A percentile compares a stretch with the other conserved stretches of the same genome.
phyloP scores from a whole-genome alignment of 1,139 yeast species.

The Diutina scorzettiae region DNA sequence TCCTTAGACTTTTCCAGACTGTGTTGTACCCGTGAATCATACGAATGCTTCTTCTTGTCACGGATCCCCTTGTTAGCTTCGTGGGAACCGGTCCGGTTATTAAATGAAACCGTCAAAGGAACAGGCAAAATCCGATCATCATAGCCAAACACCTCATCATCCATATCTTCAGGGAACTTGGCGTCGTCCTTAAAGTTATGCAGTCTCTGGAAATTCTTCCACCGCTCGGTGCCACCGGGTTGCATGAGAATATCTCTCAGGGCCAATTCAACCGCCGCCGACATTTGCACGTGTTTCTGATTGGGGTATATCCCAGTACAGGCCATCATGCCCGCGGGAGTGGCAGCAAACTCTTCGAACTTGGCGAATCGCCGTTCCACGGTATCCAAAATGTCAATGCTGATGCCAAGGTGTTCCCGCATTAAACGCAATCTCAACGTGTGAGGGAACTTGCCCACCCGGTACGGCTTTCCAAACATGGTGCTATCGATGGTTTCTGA shows the following conservation, averaged over 20 bases:
- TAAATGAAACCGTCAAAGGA: slow-evolving; percentile 53
- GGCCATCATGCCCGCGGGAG: slow-evolving; percentile 30
- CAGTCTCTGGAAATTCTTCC: slow-evolving; percentile 23
- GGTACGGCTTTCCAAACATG: slow-evolving; percentile 75
- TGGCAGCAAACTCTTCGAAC: slow-evolving; percentile 43
- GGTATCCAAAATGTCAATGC: slow-evolving; percentile 75
- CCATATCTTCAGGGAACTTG: slow-evolving; percentile 15
- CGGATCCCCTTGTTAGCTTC: slow-evolving; percentile 76
- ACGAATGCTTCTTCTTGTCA: slow-evolving; percentile 69
- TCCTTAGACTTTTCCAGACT: slow-evolving; percentile 54
- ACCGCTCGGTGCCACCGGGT: slow-evolving; percentile 32
- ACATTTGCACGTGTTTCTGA: slow-evolving; percentile 21
- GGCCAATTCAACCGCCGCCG: slow-evolving; percentile 68
- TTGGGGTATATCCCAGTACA: slow-evolving; percentile 29
- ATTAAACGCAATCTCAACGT: slow-evolving; percentile 79
- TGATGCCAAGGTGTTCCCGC: slow-evolving; percentile 95
- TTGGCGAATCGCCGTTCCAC: slow-evolving; percentile 66
- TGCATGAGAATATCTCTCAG: slow-evolving; percentile 50
- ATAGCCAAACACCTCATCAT: slow-evolving; percentile 11
- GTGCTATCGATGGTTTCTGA: slow-evolving; percentile 57
- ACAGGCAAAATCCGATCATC: slow-evolving; percentile 23
- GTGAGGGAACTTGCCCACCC: slow-evolving; percentile 83
- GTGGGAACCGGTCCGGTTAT: slow-evolving; percentile 66
- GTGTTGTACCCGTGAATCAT: slow-evolving; percentile 69
- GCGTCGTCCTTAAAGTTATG: neutral